A percentile compares a stretch with the other conserved stretches of the same genome.
These are phyloP conservation scores for Penicillium alfredii DNA, from an alignment of 495 filamentous ascomycete species.

Conservation along the genomic window DNA sequence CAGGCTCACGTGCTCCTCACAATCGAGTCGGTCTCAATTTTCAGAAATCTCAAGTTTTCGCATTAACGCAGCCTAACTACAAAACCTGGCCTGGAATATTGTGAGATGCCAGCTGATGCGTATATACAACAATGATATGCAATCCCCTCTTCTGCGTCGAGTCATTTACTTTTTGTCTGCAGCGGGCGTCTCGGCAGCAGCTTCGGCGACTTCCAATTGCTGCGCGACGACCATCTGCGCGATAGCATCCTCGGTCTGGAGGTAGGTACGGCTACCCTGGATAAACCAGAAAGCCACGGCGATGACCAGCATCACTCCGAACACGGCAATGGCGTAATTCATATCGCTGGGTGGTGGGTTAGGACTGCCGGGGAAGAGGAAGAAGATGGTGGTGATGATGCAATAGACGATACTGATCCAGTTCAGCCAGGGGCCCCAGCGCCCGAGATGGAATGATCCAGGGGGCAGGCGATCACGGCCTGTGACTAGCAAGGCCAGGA, in stretches of 20 bases:
- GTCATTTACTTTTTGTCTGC: not conserved
- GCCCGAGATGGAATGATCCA: conserved; percentile 37
- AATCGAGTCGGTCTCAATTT: too few relatives aligned
- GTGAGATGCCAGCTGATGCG: not conserved
- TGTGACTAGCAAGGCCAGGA: conserved; percentile 33
- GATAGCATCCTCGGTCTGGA: conserved; percentile 38
- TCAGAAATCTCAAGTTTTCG: too few relatives aligned
- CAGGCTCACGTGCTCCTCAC: too few relatives aligned
- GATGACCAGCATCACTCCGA: conserved; percentile 45
- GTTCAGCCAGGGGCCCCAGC: conserved; percentile 33
- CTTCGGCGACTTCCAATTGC: conserved; percentile 22
- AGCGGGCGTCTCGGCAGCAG: not conserved
- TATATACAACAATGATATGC: not conserved
- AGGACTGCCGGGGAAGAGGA: conserved; percentile 39
- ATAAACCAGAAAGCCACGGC: conserved; percentile 41
- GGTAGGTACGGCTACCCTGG: conserved; percentile 30
- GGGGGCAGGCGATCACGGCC: conserved; percentile 40
- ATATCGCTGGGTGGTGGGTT: conserved; percentile 39
- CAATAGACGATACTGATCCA: conserved; percentile 43
- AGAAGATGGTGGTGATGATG: conserved; percentile 42
- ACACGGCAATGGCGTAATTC: conserved; percentile 48
- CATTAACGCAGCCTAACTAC: too few relatives aligned
- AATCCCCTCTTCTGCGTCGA: not conserved
- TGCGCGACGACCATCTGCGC: conserved; percentile 38
- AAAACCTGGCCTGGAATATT: too few relatives aligned